Evolutionary conservation across 2,329 filamentous ascomycete genomes (phyloP).

Genomic region (Beauveria sp.): DNA sequence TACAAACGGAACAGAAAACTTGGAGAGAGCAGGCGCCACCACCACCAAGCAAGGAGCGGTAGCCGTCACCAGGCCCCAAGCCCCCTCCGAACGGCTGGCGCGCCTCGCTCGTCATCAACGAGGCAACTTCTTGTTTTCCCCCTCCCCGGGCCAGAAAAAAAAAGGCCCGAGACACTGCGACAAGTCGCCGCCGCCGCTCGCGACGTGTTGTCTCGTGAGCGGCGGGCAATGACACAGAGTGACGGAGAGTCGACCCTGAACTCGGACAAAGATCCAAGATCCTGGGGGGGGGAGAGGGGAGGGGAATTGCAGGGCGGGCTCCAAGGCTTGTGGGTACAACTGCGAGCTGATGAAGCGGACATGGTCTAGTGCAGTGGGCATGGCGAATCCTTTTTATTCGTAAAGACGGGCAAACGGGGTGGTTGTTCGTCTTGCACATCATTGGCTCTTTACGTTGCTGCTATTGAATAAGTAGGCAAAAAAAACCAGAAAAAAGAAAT

Average conservation of each 20-base stretch:
- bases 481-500: too few relatives aligned
- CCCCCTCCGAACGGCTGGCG: neutral
- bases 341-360: slow-evolving; percentile 1
- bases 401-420: neutral
- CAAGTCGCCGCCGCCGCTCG: neutral
- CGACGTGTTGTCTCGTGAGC: too few relatives aligned
- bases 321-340: neutral
- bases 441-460: neutral
- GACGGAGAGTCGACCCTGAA: neutral
- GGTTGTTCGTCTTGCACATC: neutral
- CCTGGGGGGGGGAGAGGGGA: neutral
- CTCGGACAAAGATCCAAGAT: slow-evolving; percentile 3
- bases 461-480: neutral
- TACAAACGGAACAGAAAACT: neutral
- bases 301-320: neutral
- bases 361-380: slow-evolving; percentile 2
- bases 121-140: neutral
- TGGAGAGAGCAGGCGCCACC: neutral
- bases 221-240: too few relatives aligned
- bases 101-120: slow-evolving; percentile 7
- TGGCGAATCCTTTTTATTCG: neutral
- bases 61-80: neutral
- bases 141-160: too few relatives aligned
- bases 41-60: neutral
- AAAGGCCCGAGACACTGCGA: neutral